phyloP scores from a whole-genome alignment of 768 basidiomycete species.

The Boletus sp. region DNA sequence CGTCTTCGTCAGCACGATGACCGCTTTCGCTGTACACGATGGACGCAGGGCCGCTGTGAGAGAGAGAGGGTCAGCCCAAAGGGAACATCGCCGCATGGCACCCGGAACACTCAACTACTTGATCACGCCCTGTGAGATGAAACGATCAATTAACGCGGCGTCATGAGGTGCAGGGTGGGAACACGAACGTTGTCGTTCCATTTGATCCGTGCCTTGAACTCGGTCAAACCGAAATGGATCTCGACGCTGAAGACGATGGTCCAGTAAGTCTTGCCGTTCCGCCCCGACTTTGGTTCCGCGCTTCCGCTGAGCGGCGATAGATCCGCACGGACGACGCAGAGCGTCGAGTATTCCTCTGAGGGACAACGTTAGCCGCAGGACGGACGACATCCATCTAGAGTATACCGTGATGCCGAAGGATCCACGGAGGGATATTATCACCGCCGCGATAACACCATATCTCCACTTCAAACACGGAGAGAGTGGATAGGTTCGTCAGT shows the following conservation, averaged over 20 bases:
- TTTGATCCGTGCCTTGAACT: constrained; percentile 80
- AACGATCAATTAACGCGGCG: not conserved
- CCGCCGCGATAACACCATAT: constrained; percentile 85
- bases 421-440: constrained; percentile 70
- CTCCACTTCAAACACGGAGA: constrained; percentile 81
- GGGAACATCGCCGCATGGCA: not conserved
- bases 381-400: not conserved
- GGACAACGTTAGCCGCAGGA: not conserved
- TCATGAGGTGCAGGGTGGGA: not conserved
- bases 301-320: constrained; percentile 69
- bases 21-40: constrained; percentile 84
- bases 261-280: constrained; percentile 72
- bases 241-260: constrained; percentile 83
- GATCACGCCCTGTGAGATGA: constrained; percentile 51
- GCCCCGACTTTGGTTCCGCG: constrained; percentile 64
- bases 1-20: constrained; percentile 71
- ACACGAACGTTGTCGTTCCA: constrained; percentile 72
- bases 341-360: constrained; percentile 67
- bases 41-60: constrained; percentile 65
- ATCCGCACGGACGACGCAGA: constrained; percentile 78
- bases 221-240: constrained; percentile 80
- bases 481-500: constrained; percentile 69
- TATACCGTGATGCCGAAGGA: constrained; percentile 51
- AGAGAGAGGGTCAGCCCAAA: not conserved
- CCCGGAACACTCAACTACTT: constrained; percentile 57